phyloP scores from a whole-genome alignment of 2,329 filamentous ascomycete genomes.

The Cladosporium sp. region DNA sequence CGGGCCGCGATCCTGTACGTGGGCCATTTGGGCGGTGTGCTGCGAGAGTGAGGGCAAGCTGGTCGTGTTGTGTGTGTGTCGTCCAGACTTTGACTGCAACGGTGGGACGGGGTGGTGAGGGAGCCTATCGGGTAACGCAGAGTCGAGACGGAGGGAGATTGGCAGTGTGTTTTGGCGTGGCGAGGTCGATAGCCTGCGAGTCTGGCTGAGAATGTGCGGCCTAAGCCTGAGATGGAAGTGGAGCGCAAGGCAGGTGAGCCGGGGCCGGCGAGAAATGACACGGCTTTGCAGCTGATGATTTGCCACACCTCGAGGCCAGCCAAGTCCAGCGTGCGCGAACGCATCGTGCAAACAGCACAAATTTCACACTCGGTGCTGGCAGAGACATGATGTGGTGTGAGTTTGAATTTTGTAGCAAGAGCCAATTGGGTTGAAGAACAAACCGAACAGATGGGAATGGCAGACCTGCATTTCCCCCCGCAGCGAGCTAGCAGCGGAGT shows the following conservation, averaged over 20 bases:
- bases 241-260: neutral
- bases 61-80: neutral
- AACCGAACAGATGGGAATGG: neutral
- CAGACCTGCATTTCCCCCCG: neutral
- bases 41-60: neutral
- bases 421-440: constrained; percentile 1
- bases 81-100: neutral
- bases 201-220: neutral
- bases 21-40: constrained; percentile 20
- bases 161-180: constrained; percentile 1
- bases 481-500: too few species aligned
- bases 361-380: constrained; percentile 15
- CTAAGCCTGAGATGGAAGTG: too few species aligned
- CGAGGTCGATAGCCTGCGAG: neutral
- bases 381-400: constrained; percentile 10
- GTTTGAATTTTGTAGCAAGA: constrained; percentile 18
- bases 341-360: constrained; percentile 15
- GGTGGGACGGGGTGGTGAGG: neutral
- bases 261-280: too few species aligned
- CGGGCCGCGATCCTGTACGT: constrained; percentile 30
- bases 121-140: constrained; percentile 8
- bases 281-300: too few species aligned
- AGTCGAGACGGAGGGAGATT: constrained; percentile 8
- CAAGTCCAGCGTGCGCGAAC: neutral
- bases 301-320: neutral